Evolutionary conservation across 139 green algal genomes (phyloP).

Genomic region (Closterium sp.): DNA sequence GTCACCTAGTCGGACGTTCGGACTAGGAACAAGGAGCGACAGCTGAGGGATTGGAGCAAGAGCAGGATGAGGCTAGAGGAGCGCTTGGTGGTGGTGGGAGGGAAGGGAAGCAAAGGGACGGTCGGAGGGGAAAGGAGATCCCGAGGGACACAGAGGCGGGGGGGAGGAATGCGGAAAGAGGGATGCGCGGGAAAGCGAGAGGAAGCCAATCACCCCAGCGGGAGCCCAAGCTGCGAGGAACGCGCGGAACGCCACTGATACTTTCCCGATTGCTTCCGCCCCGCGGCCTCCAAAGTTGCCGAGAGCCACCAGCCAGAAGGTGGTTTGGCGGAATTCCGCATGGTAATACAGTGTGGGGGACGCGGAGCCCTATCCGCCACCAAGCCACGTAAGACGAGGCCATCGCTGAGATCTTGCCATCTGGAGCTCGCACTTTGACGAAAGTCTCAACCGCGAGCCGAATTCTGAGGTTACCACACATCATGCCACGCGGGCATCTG

Average conservation of each 20-base stretch:
- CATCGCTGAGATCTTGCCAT: not conserved
- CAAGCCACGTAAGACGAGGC: not conserved
- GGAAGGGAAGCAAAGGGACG: not conserved
- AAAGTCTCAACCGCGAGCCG: not conserved
- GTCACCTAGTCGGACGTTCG: not conserved
- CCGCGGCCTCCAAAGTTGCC: not conserved
- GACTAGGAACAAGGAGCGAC: not conserved
- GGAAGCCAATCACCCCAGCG: no score
- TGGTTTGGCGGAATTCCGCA: not conserved
- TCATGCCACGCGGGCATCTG: not conserved
- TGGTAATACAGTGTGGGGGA: not conserved
- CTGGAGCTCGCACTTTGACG: not conserved
- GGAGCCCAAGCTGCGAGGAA: not conserved
- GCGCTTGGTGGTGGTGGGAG: not conserved
- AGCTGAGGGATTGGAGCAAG: not conserved
- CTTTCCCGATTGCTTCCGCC: no score
- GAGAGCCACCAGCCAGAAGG: not conserved
- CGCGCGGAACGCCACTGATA: no score
- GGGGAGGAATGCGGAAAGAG: not conserved
- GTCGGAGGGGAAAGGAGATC: not conserved
- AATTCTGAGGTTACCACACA: not conserved
- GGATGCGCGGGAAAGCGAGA: not conserved
- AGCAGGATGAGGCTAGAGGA: not conserved
- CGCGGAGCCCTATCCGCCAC: not conserved
- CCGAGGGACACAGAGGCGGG: not conserved